Percentiles rank a stretch among this genome's conserved stretches.
These are phyloP conservation scores for Penicillium decumbens DNA, from an alignment of 2,329 filamentous ascomycete genomes.

Conservation along the genomic window DNA sequence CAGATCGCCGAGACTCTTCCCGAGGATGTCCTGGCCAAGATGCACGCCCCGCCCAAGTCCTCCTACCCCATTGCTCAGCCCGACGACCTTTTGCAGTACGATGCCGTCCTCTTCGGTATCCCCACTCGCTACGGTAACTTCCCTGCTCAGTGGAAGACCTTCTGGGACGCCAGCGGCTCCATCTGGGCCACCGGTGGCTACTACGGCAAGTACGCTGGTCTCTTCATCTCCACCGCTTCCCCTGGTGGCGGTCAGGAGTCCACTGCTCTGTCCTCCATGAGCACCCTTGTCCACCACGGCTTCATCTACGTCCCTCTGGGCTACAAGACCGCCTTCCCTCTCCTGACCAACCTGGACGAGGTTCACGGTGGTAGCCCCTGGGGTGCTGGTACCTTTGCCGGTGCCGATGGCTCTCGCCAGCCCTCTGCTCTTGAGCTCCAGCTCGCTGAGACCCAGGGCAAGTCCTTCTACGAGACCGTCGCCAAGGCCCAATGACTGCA, in stretches of 20 bases:
- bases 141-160: constrained; percentile 84
- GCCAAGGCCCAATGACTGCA: constrained; percentile 77
- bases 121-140: constrained; percentile 97
- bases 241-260: constrained; percentile 89
- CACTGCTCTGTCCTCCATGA: constrained; percentile 74
- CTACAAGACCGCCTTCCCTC: constrained; percentile 72
- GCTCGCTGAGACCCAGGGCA: constrained; percentile 76
- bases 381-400: constrained; percentile 88
- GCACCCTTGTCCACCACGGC: constrained; percentile 86
- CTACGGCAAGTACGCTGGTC: constrained; percentile 82
- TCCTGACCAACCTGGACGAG: constrained; percentile 68
- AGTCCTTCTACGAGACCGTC: constrained; percentile 73
- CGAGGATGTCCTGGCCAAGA: constrained; percentile 77
- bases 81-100: constrained; percentile 65
- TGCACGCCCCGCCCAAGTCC: constrained; percentile 78
- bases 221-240: constrained; percentile 85
- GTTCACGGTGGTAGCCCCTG: constrained; percentile 83
- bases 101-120: constrained; percentile 88
- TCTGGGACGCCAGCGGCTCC: constrained; percentile 80
- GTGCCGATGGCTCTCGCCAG: constrained; percentile 74
- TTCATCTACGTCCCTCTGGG: constrained; percentile 95
- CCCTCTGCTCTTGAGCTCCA: constrained; percentile 70
- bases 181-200: constrained; percentile 75
- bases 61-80: constrained; percentile 62
- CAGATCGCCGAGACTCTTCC: constrained; percentile 85